Percentiles rank a stretch among this genome's conserved stretches.
These are phyloP conservation scores for Colletotrichum echinochloae DNA, from an alignment of 2,329 filamentous ascomycete genomes.

Conservation along the genomic window DNA sequence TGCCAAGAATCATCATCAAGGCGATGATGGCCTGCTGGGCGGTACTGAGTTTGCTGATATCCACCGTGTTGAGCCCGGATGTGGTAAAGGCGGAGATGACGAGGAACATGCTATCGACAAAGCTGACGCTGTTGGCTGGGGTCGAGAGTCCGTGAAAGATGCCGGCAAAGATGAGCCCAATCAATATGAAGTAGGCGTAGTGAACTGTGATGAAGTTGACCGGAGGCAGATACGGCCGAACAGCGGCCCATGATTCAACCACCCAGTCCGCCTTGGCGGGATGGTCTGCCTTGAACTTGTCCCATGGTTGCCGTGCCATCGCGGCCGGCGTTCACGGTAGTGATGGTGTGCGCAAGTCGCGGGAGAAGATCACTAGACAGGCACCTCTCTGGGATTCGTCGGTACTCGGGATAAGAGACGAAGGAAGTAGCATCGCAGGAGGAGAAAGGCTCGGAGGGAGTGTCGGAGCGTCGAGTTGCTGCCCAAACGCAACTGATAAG, in stretches of 20 bases:
- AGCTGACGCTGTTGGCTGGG: conserved; percentile 65
- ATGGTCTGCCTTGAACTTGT: conserved; percentile 31
- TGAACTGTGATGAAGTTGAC: conserved; percentile 74
- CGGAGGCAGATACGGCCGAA: conserved; percentile 48
- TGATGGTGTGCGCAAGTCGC: conserved; percentile 23
- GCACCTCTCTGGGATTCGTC: conserved; percentile 2
- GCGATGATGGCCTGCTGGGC: conserved; percentile 77
- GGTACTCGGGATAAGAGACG: conserved; percentile 12
- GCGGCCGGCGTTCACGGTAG: conserved; percentile 1
- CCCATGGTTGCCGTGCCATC: conserved; percentile 29
- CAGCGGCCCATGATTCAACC: conserved; percentile 26
- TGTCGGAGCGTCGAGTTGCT: no score
- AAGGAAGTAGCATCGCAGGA: conserved; percentile 19
- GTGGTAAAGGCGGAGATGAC: conserved; percentile 75
- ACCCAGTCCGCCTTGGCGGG: conserved; percentile 25
- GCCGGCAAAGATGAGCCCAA: conserved; percentile 66
- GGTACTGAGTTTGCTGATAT: conserved; percentile 72
- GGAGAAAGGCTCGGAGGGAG: conserved; percentile 8
- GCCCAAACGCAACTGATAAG: background rate
- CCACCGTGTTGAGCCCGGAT: conserved; percentile 75
- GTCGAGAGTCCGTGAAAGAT: conserved; percentile 71
- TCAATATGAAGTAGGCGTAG: conserved; percentile 73
- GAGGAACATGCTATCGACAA: conserved; percentile 75
- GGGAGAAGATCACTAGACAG: conserved; percentile 11
- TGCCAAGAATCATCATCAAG: conserved; percentile 73